phyloP scores from a whole-genome alignment of 2,329 filamentous ascomycete genomes.

The Phialocephala subalpina region DNA sequence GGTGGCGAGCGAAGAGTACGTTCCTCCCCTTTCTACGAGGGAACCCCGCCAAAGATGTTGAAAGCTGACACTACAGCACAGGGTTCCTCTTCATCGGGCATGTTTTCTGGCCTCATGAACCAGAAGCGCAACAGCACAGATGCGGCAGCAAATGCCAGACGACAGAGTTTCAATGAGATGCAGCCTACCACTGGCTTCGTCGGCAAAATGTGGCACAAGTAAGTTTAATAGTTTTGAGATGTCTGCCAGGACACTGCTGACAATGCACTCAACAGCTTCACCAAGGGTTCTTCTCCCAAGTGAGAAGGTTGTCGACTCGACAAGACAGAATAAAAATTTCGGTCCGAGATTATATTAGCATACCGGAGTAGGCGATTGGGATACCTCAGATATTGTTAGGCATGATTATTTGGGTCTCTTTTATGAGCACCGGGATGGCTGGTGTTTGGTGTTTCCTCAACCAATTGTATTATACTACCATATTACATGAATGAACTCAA shows the following conservation, averaged over 20 bases:
- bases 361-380: background rate
- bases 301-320: no score
- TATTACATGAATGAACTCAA: background rate
- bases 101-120: conserved; percentile 48
- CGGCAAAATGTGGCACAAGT: conserved; percentile 46
- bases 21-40: no score
- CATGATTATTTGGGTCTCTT: conserved; percentile 14
- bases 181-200: conserved; percentile 46
- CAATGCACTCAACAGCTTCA: conserved; percentile 23
- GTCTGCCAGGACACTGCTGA: background rate
- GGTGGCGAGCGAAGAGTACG: conserved; percentile 36
- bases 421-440: background rate
- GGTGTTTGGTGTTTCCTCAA: background rate
- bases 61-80: background rate
- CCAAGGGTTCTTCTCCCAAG: conserved; percentile 24
- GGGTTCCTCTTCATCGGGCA: conserved; percentile 14
- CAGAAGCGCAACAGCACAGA: conserved; percentile 53
- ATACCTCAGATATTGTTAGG: background rate
- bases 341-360: background rate
- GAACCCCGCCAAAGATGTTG: no score
- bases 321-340: background rate
- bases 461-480: background rate
- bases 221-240: conserved; percentile 13
- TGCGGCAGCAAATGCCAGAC: conserved; percentile 45
- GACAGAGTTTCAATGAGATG: conserved; percentile 55